A percentile compares a stretch with the other conserved stretches of the same genome.
phyloP scores from a whole-genome alignment of 2,329 filamentous ascomycete species.

The Pseudogymnoascus sp. region DNA sequence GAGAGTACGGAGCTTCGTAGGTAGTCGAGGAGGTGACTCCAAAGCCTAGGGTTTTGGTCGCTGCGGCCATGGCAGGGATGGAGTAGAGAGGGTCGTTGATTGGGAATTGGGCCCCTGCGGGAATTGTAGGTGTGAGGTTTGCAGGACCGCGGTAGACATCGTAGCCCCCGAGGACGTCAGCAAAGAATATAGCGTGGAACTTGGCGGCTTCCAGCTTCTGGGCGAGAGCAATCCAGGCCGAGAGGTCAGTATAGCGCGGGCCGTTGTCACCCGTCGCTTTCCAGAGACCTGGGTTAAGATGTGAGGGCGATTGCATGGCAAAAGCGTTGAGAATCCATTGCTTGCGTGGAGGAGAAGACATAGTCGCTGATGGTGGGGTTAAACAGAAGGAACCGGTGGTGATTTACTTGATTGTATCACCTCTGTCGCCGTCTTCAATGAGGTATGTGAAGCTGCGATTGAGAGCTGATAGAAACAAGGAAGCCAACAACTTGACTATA shows the following conservation, averaged over 20 bases:
- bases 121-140: constrained; percentile 52
- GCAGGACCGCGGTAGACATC: constrained; percentile 60
- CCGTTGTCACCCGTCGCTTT: constrained; percentile 58
- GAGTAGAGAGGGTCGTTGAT: constrained; percentile 60
- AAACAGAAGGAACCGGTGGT: neutral
- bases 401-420: neutral
- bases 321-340: constrained; percentile 45
- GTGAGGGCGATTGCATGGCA: constrained; percentile 42
- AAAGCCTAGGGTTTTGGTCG: constrained; percentile 57
- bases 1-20: constrained; percentile 61
- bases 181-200: constrained; percentile 61
- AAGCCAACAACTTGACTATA: neutral
- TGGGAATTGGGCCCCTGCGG: constrained; percentile 60
- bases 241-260: constrained; percentile 51
- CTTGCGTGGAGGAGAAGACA: constrained; percentile 28
- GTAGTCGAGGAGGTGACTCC: constrained; percentile 62
- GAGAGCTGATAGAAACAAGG: neutral
- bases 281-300: constrained; percentile 53
- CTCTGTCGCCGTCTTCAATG: neutral
- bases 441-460: neutral
- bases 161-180: constrained; percentile 60
- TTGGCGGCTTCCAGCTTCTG: constrained; percentile 53
- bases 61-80: constrained; percentile 61
- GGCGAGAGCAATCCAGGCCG: constrained; percentile 55
- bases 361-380: neutral